Conservation (phyloP, 768 basidiomycete species). For the Boletus bicolor region DNA sequence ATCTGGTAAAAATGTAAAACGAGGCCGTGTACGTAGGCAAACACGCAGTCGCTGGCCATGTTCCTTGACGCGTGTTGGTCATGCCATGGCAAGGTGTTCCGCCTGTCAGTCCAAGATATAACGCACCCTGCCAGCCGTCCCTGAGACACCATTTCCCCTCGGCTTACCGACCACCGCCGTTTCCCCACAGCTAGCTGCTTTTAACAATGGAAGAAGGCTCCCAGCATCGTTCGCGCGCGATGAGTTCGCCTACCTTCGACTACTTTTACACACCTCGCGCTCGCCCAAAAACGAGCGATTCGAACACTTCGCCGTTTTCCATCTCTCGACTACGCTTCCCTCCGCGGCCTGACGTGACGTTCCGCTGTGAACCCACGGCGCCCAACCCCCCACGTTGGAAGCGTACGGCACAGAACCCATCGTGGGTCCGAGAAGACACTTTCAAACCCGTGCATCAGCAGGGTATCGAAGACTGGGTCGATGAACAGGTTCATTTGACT, state of each 20-base stretch:
- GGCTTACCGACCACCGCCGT: conserved; percentile 10
- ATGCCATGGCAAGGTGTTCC: conserved; percentile 29
- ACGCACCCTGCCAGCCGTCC: conserved; percentile 17
- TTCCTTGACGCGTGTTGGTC: conserved; percentile 28
- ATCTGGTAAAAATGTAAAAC: conserved; percentile 16
- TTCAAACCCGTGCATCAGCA: conserved; percentile 41
- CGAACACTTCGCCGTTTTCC: conserved; percentile 7
- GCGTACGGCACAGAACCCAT: conserved; percentile 30
- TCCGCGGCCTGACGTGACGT: conserved; percentile 15
- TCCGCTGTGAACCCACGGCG: conserved; percentile 13
- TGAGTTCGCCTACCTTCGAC: conserved; percentile 19
- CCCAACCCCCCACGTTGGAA: conserved; percentile 24
- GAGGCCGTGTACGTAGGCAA: conserved; percentile 30
- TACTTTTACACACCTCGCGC: conserved; percentile 12
- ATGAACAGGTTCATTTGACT: conserved; percentile 45
- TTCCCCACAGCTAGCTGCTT: conserved; percentile 1
- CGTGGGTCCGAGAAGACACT: conserved; percentile 49
- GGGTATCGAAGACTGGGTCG: conserved; percentile 64
- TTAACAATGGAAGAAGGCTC: conserved; percentile 29
- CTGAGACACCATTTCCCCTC: conserved; percentile 15
- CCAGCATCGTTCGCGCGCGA: conserved; percentile 27
- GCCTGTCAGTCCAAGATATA: conserved; percentile 32
- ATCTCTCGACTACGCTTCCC: conserved; percentile 23
- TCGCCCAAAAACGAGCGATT: conserved; percentile 25
- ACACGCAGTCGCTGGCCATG: conserved; percentile 22